Percentiles rank a stretch among this genome's conserved stretches.
Conservation (phyloP, 176 grass and related monocot species). For the Triticum aestivum region DNA sequence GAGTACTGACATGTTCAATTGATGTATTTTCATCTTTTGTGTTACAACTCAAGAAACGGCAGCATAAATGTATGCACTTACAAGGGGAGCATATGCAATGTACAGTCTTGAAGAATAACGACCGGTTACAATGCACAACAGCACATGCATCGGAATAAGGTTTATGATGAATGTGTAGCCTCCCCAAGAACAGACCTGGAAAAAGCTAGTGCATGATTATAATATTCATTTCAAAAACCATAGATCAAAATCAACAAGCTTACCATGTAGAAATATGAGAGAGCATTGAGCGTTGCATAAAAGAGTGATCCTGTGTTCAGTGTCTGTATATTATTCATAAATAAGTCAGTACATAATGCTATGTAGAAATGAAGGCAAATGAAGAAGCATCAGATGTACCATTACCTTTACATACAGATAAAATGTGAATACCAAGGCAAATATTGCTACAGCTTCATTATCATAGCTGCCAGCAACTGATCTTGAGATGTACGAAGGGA, state of each 20-base stretch:
- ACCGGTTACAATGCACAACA: constrained; percentile 95
- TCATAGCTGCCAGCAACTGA: constrained; percentile 99
- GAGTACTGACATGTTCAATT: not conserved
- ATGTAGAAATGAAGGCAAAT: constrained; percentile 13
- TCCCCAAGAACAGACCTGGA: constrained; percentile 98
- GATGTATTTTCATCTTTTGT: not conserved
- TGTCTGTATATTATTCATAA: constrained; percentile 61
- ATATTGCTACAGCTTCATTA: constrained; percentile 99
- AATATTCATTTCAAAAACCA: constrained; percentile 31
- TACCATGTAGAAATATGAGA: constrained; percentile 99
- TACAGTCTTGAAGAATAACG: constrained; percentile 95
- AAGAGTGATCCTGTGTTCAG: constrained; percentile 97
- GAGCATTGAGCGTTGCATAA: constrained; percentile 94
- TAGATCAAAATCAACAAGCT: constrained; percentile 22
- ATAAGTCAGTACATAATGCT: constrained; percentile 23
- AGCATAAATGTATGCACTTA: constrained; percentile 47
- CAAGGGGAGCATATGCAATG: constrained; percentile 98
- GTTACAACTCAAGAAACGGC: not conserved
- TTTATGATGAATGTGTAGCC: constrained; percentile 99
- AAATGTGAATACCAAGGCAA: constrained; percentile 96
- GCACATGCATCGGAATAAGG: constrained; percentile 98
- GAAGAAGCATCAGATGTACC: not conserved
- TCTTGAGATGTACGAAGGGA: constrained; percentile 97
- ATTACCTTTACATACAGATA: constrained; percentile 99
- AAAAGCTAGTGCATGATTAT: constrained; percentile 35